Evolutionary conservation across 768 basidiomycete genomes (phyloP).

Genomic region (Boletus edulis): DNA sequence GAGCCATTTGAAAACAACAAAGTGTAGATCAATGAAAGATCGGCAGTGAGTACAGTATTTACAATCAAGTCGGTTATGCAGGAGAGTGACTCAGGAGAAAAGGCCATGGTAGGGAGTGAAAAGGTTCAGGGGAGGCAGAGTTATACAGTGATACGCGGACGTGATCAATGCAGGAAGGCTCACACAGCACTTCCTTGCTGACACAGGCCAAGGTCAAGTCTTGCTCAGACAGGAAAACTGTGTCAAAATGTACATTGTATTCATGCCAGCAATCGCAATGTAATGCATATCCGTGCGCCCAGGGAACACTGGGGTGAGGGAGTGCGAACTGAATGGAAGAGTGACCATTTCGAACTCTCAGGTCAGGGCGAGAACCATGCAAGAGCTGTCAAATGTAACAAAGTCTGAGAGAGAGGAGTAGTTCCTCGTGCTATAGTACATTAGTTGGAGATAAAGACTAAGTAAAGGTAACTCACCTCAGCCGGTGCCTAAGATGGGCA

Average conservation of each 20-base stretch:
- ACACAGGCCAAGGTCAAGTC: slow-evolving; percentile 2
- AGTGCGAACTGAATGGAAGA: slow-evolving; percentile 71
- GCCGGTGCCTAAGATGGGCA: too few relatives aligned
- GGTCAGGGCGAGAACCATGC: slow-evolving; percentile 71
- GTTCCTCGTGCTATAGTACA: too few relatives aligned
- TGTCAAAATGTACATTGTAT: slow-evolving; percentile 43
- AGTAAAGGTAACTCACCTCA: too few relatives aligned
- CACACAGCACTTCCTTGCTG: slow-evolving; percentile 29
- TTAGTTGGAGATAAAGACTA: too few relatives aligned
- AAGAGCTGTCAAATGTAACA: slow-evolving; percentile 45
- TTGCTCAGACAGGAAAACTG: background rate
- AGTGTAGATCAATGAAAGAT: slow-evolving; percentile 50
- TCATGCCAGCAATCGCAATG: slow-evolving; percentile 62
- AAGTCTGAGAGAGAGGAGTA: too few relatives aligned
- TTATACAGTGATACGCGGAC: slow-evolving; percentile 27
- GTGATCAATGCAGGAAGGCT: slow-evolving; percentile 21
- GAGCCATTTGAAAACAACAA: slow-evolving; percentile 53
- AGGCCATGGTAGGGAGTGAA: slow-evolving; percentile 29
- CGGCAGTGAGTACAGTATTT: slow-evolving; percentile 48
- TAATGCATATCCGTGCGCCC: slow-evolving; percentile 66
- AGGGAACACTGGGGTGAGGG: slow-evolving; percentile 59
- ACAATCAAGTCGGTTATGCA: slow-evolving; percentile 51
- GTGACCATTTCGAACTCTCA: slow-evolving; percentile 68
- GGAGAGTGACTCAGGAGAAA: slow-evolving; percentile 41
- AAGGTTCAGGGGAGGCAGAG: slow-evolving; percentile 22